Conservation (phyloP, 257 asterid species). For the Salvia hispanica region DNA sequence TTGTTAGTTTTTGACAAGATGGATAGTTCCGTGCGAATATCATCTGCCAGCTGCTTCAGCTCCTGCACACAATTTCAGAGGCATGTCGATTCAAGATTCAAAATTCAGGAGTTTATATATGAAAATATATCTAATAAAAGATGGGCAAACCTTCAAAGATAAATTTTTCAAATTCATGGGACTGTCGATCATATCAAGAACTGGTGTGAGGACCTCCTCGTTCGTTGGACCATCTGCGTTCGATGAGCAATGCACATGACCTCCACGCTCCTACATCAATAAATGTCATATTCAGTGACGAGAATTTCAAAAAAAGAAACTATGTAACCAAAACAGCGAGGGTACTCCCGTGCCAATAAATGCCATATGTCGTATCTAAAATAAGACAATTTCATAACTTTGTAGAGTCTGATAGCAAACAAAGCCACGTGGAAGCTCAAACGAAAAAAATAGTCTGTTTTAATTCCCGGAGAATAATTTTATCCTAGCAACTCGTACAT, state of each 20-base stretch:
- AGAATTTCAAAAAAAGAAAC: background rate
- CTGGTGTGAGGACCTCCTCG: slow-evolving; percentile 60
- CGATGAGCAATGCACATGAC: slow-evolving; percentile 42
- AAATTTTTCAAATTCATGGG: slow-evolving; percentile 76
- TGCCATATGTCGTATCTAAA: background rate
- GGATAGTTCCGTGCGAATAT: slow-evolving; percentile 69
- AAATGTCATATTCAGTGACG: slow-evolving; percentile 20
- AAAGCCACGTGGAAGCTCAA: slow-evolving; percentile 11
- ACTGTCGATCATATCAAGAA: slow-evolving; percentile 73
- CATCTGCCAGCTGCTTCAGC: slow-evolving; percentile 75
- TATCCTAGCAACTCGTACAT: background rate
- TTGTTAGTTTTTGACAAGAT: slow-evolving; percentile 46
- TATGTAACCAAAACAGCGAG: background rate
- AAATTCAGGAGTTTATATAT: slow-evolving; percentile 12
- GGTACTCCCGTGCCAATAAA: background rate
- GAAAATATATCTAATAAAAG: slow-evolving; percentile 17
- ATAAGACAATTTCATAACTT: background rate
- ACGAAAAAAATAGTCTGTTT: background rate
- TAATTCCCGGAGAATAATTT: background rate
- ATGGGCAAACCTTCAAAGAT: slow-evolving; percentile 58
- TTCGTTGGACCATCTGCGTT: slow-evolving; percentile 39
- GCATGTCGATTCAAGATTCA: slow-evolving; percentile 11
- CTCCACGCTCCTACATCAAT: slow-evolving; percentile 48
- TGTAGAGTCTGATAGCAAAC: background rate
- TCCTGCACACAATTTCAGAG: slow-evolving; percentile 56